Percentiles rank a stretch among this genome's conserved stretches.
Evolutionary conservation across 805 yeast genomes (phyloP).

Genomic region (Jamesozyma piceae): DNA sequence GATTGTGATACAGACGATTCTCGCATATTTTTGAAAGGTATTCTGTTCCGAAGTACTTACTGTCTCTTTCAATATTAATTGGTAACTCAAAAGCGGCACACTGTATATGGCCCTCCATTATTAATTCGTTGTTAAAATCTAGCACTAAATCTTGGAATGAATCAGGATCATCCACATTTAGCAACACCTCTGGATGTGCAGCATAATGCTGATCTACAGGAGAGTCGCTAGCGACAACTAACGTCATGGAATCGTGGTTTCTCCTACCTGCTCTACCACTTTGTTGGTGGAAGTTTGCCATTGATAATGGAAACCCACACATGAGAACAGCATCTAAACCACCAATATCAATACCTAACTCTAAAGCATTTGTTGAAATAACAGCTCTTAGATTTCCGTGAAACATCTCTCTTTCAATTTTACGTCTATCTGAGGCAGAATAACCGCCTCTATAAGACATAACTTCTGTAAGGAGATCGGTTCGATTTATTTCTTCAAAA

Average conservation of each 20-base stretch:
- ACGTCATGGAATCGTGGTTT: constrained; percentile 70
- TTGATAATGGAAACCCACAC: constrained; percentile 86
- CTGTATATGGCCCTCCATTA: constrained; percentile 77
- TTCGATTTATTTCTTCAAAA: constrained; percentile 37
- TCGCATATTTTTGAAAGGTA: constrained; percentile 30
- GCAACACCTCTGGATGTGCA: constrained; percentile 35
- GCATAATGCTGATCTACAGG: constrained; percentile 84
- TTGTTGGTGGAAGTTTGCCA: constrained; percentile 86
- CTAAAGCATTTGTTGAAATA: constrained; percentile 90
- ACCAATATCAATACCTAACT: constrained; percentile 91
- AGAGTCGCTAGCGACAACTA: constrained; percentile 71
- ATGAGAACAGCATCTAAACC: constrained; percentile 83
- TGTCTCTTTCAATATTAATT: constrained; percentile 44
- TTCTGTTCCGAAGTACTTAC: constrained; percentile 40
- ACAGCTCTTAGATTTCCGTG: constrained; percentile 77
- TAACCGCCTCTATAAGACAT: constrained; percentile 97
- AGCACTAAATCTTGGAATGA: constrained; percentile 51
- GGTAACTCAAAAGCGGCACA: constrained; percentile 91
- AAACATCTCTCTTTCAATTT: constrained; percentile 85
- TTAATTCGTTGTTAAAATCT: constrained; percentile 50
- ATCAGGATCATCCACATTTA: constrained; percentile 37
- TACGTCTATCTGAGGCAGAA: constrained; percentile 73
- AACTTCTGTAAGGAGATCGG: constrained; percentile 48
- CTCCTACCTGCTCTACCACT: constrained; percentile 96
- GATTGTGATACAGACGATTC: constrained; percentile 33